Evolutionary conservation across 495 filamentous ascomycete species (phyloP).

Genomic region (Clohesyomyces aquaticus): DNA sequence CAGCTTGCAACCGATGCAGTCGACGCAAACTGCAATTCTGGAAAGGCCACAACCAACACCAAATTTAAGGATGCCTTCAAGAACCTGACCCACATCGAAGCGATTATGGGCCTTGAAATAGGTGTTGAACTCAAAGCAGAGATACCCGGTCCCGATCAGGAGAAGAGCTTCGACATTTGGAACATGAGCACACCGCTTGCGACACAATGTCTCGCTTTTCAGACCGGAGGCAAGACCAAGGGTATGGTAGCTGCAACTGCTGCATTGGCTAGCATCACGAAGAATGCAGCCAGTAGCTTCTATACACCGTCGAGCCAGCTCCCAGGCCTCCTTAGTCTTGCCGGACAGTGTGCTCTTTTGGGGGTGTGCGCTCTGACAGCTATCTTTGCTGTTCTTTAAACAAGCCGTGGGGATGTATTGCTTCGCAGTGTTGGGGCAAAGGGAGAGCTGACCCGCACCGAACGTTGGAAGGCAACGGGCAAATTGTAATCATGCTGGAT

Average conservation of each 20-base stretch:
- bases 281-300: not conserved
- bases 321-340: not conserved
- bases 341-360: not conserved
- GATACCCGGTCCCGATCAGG: not conserved
- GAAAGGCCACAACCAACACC: not conserved
- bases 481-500: too few relatives aligned
- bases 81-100: constrained; percentile 20
- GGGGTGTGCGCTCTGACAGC: not conserved
- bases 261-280: not conserved
- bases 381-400: not conserved
- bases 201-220: constrained; percentile 1
- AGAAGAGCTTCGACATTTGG: not conserved
- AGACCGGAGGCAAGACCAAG: not conserved
- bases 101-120: constrained; percentile 3
- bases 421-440: too few relatives aligned
- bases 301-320: not conserved
- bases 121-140: constrained; percentile 21
- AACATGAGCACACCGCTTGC: not conserved
- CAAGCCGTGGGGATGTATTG: too few relatives aligned
- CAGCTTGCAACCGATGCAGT: constrained; percentile 9
- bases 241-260: not conserved
- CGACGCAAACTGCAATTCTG: constrained; percentile 22
- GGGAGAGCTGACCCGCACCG: too few relatives aligned
- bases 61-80: constrained; percentile 11
- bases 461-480: too few relatives aligned